phyloP scores from a whole-genome alignment of 495 filamentous ascomycete genomes.

The Tuber calosporum region DNA sequence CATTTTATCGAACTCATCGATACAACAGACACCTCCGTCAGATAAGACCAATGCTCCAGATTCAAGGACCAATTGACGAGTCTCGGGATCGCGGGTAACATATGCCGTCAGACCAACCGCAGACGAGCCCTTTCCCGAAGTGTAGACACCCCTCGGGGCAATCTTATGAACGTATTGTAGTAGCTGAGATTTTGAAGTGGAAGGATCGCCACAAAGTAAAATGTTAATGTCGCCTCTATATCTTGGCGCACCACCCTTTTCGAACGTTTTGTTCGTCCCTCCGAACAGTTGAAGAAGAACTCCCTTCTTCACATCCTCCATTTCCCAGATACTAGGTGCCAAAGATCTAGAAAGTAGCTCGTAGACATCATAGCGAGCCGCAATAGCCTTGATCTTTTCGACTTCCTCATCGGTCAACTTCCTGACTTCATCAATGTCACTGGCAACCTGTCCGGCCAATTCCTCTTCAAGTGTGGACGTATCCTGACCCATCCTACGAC shows the following conservation, averaged over 20 bases:
- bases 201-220: slow-evolving; percentile 91
- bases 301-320: slow-evolving; percentile 98
- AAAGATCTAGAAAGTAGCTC: slow-evolving; percentile 86
- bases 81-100: slow-evolving; percentile 89
- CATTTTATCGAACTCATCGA: slow-evolving; percentile 99
- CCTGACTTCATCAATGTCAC: slow-evolving; percentile 69
- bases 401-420: slow-evolving; percentile 87
- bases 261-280: slow-evolving; percentile 96
- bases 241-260: slow-evolving; percentile 88
- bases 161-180: slow-evolving; percentile 98
- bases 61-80: slow-evolving; percentile 89
- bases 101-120: slow-evolving; percentile 99
- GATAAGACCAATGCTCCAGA: slow-evolving; percentile 92
- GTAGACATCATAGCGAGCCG: slow-evolving; percentile 78
- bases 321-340: slow-evolving; percentile 91
- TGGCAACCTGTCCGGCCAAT: slow-evolving; percentile 64
- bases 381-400: slow-evolving; percentile 75
- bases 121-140: slow-evolving; percentile 92
- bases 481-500: slow-evolving; percentile 85
- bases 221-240: slow-evolving; percentile 98
- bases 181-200: slow-evolving; percentile 96
- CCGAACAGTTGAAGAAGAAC: slow-evolving; percentile 94
- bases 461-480: slow-evolving; percentile 82
- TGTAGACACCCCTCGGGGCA: slow-evolving; percentile 94
- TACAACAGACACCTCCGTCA: slow-evolving; percentile 95